A percentile compares a stretch with the other conserved stretches of the same genome.
phyloP scores from a whole-genome alignment of 1,284 basidiomycete genomes.

The Heterobasidion irregulare region DNA sequence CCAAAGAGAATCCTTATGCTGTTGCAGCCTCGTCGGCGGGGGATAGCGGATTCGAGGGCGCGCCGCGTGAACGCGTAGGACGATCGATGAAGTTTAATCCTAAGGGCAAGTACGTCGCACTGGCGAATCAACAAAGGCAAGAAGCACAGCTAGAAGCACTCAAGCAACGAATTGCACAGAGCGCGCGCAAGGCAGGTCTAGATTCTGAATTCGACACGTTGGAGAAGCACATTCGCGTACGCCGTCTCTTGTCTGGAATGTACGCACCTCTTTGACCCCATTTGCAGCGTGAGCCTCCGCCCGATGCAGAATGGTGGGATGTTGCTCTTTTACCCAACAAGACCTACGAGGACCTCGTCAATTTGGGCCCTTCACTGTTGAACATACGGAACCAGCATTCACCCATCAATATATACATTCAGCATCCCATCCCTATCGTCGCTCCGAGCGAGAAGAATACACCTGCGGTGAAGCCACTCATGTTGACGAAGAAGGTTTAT shows the following conservation, averaged over 20 bases:
- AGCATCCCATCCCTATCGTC: constrained; percentile 96
- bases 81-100: constrained; percentile 79
- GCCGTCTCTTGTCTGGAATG: constrained; percentile 14
- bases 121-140: constrained; percentile 80
- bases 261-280: constrained; percentile 4
- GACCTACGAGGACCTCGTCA: constrained; percentile 67
- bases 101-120: constrained; percentile 84
- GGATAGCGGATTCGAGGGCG: constrained; percentile 60
- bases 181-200: constrained; percentile 86
- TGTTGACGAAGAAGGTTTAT: constrained; percentile 78
- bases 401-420: constrained; percentile 87
- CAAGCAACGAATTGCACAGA: constrained; percentile 89
- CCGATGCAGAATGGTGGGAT: constrained; percentile 98
- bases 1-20: constrained; percentile 69
- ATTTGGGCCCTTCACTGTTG: constrained; percentile 42
- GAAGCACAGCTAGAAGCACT: constrained; percentile 85
- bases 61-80: constrained; percentile 61
- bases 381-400: constrained; percentile 61
- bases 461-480: constrained; percentile 70
- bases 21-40: constrained; percentile 36
- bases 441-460: constrained; percentile 83
- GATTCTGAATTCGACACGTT: constrained; percentile 87
- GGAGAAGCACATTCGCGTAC: constrained; percentile 79
- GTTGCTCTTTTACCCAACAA: constrained; percentile 74
- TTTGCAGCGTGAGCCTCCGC: constrained; percentile 71